These are phyloP conservation scores for Raphanus hybrid DNA, from an alignment of 441 rosid genomes.

Conservation along the genomic window DNA sequence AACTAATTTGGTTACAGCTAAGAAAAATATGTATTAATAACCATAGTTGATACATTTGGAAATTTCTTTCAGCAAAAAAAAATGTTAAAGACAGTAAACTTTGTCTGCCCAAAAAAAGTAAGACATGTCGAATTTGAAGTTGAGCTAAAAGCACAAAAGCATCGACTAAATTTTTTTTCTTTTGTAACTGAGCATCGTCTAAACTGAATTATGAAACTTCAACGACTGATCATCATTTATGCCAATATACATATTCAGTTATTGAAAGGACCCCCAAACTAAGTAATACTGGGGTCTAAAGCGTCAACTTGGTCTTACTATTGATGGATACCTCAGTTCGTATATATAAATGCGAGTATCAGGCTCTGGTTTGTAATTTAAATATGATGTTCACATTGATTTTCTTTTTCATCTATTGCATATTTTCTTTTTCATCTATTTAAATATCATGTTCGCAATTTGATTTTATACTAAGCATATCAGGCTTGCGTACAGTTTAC, in stretches of 20 bases:
- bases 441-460: not conserved
- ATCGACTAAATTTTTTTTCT: no score
- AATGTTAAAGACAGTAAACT: not conserved
- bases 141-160: not conserved
- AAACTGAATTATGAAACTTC: not conserved
- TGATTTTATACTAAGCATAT: not conserved
- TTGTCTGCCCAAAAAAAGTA: not conserved
- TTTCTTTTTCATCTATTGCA: no score
- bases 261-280: no score
- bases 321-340: not conserved
- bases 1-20: not conserved
- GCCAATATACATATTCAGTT: not conserved
- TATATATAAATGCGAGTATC: not conserved
- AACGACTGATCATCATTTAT: not conserved
- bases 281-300: not conserved
- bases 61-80: not conserved
- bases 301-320: not conserved
- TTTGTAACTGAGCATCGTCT: not conserved
- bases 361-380: not conserved
- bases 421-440: no score
- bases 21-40: no score
- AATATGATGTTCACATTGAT: not conserved
- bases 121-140: no score
- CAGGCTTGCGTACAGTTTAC: conserved; percentile 11
- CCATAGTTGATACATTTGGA: no score